Percentiles rank a stretch among this genome's conserved stretches.
These are phyloP conservation scores for Cichorium intybus DNA, from an alignment of 140 eudicot genomes.

Conservation along the genomic window DNA sequence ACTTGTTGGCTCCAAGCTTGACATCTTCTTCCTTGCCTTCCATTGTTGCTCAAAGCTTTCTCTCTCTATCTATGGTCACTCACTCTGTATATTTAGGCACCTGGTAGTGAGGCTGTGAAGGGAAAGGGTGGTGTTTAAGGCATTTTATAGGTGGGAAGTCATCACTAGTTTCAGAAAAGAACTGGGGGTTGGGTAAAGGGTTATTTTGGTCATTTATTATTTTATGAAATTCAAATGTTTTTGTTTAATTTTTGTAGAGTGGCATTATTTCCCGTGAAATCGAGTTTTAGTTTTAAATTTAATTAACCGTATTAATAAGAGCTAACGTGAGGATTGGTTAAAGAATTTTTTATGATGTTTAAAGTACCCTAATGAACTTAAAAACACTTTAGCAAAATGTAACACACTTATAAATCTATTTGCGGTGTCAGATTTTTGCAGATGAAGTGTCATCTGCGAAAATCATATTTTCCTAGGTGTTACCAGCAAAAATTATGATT, in stretches of 20 bases:
- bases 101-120: slow-evolving; percentile 16
- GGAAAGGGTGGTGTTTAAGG: slow-evolving; percentile 14
- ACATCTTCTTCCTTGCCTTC: slow-evolving; percentile 97
- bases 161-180: slow-evolving; percentile 16
- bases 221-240: not conserved
- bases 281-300: too few relatives aligned
- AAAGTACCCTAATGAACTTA: too few relatives aligned
- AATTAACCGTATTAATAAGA: too few relatives aligned
- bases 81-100: not conserved
- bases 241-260: not conserved
- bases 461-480: too few relatives aligned
- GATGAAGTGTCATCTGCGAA: too few relatives aligned
- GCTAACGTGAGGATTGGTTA: too few relatives aligned
- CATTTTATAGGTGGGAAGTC: slow-evolving; percentile 33
- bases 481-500: too few relatives aligned
- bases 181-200: slow-evolving; percentile 8
- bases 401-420: too few relatives aligned
- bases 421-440: too few relatives aligned
- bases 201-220: not conserved
- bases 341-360: too few relatives aligned
- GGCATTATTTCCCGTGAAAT: too few relatives aligned
- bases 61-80: slow-evolving; percentile 7
- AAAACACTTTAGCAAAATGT: too few relatives aligned
- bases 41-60: slow-evolving; percentile 30
- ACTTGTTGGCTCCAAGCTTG: slow-evolving; percentile 86